These are phyloP conservation scores for Exidia glandulosa DNA, from an alignment of 768 basidiomycete genomes.

Conservation along the genomic window DNA sequence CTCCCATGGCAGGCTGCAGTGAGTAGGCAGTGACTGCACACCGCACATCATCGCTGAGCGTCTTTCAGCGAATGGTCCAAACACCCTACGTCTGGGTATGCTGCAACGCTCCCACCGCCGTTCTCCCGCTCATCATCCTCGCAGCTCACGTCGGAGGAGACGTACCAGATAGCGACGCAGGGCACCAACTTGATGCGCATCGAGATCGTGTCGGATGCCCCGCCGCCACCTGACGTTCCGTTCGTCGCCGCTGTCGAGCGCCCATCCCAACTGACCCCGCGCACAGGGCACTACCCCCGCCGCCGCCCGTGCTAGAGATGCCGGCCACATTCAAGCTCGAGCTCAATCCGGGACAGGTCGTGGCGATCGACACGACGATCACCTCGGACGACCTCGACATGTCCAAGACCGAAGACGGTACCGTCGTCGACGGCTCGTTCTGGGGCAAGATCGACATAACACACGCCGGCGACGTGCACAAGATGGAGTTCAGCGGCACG, in stretches of 20 bases:
- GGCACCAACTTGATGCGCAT: conserved; percentile 73
- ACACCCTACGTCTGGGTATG: conserved; percentile 77
- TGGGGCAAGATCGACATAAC: conserved; percentile 83
- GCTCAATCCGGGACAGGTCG: conserved; percentile 64
- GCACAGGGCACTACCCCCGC: conserved; percentile 8
- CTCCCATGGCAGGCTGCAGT: conserved; percentile 79
- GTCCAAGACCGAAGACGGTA: conserved; percentile 86
- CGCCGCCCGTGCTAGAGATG: conserved; percentile 76
- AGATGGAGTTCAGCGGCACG: conserved; percentile 75
- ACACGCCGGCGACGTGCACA: conserved; percentile 60
- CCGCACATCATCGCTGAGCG: background rate
- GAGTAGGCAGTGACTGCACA: conserved; percentile 17
- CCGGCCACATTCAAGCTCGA: conserved; percentile 77
- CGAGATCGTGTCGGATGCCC: conserved; percentile 76
- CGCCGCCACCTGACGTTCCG: conserved; percentile 79
- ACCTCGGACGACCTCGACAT: conserved; percentile 79
- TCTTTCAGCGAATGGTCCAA: conserved; percentile 31
- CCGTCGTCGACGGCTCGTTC: conserved; percentile 72
- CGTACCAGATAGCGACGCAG: conserved; percentile 80
- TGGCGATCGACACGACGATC: conserved; percentile 70
- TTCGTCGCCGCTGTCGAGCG: conserved; percentile 27
- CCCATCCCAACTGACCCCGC: background rate
- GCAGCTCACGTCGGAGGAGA: conserved; percentile 75
- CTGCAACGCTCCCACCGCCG: conserved; percentile 8
- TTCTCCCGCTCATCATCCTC: conserved; percentile 8